Evolutionary conservation across 257 asterid genomes (phyloP).

Genomic region (Datura wrightii): DNA sequence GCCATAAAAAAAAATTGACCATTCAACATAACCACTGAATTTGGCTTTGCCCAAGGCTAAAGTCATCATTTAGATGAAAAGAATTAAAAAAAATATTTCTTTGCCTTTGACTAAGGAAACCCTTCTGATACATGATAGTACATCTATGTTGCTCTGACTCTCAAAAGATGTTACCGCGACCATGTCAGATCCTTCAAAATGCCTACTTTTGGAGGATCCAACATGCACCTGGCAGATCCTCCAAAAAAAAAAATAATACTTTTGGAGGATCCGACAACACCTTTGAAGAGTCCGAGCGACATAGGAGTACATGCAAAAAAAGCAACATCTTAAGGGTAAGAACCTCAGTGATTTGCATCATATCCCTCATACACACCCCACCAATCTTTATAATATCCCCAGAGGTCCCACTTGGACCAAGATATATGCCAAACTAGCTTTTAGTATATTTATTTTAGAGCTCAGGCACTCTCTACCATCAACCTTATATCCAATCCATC

Average conservation of each 20-base stretch:
- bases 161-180: neutral
- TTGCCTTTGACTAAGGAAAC: slow-evolving; percentile 22
- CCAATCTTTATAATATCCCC: neutral
- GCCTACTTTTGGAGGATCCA: neutral
- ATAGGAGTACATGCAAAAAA: neutral
- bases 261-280: neutral
- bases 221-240: neutral
- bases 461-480: slow-evolving; percentile 26
- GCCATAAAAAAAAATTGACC: slow-evolving; percentile 15
- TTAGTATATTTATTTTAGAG: neutral
- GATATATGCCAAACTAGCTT: neutral
- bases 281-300: neutral
- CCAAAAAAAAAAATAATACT: neutral
- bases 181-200: neutral
- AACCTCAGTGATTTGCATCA: neutral
- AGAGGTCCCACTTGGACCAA: slow-evolving; percentile 14
- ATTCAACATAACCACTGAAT: slow-evolving; percentile 21
- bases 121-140: neutral
- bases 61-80: neutral
- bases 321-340: neutral
- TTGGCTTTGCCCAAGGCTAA: slow-evolving; percentile 2
- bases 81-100: neutral
- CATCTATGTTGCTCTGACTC: neutral
- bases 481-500: slow-evolving; percentile 28
- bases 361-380: neutral